Evolutionary conservation across 2,329 filamentous ascomycete species (phyloP), one percentile per base, ranked within the genome.

Genomic region (Xylariaceae sp.): DNA sequence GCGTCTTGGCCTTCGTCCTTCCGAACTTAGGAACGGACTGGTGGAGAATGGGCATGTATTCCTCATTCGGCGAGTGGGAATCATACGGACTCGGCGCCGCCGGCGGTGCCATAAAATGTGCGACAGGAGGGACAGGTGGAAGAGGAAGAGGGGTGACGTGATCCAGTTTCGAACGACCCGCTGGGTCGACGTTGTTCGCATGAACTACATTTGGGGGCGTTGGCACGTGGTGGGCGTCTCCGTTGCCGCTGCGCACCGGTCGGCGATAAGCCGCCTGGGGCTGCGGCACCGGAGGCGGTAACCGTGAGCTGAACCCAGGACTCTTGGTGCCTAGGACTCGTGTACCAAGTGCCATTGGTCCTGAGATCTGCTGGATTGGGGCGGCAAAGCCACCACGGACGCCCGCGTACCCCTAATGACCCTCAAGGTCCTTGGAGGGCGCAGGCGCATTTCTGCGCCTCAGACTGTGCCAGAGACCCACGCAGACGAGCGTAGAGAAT

Each of bases 391-490:
- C 54, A 67, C 68, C 68, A 58, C 65, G 71, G 66, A 74, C 76
- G 75, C 78, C 77, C 75, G 72, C 76, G 77, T 72, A 73, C 73
- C 78, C 71, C 78, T 77, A 64, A 47, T 9, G 81, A 47, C 70
- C 72, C 67, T 81, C 81, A 49, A 80, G 65, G 59, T 83, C 78
- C 72, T 82, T 82, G 57, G 74, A 71, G 2, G 74, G 67, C 10
- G 68, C 65, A 18, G 63, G 62, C 10, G 64, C 60, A 51, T 48
- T 58, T 30, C 49, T 51, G 50, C 74, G 70, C 74, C 82, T 83
- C 69, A 80, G 76, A 66, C 82, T 80, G 63, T 82, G 80, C 83
- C 86, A 89, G 45, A 90, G 76, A 65, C 84, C 84, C 57, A 78
- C 73, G 35, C 79, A 81, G 51, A 82, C 79, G 53, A 87, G 73